These are phyloP conservation scores for Penicillium fimorum DNA, from an alignment of 495 filamentous ascomycete species.

Conservation along the genomic window DNA sequence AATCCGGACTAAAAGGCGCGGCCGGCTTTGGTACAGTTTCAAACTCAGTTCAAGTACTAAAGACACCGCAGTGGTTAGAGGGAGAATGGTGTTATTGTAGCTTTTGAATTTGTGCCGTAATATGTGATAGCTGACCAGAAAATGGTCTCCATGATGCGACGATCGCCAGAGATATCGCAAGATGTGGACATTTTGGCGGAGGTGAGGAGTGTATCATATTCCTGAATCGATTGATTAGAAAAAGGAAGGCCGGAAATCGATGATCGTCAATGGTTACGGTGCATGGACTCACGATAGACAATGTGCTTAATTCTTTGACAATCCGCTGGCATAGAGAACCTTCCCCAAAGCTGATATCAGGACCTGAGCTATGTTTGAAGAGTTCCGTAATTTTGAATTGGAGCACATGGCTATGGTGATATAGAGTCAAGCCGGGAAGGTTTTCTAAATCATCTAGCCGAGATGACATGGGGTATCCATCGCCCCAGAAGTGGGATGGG, in stretches of 20 bases:
- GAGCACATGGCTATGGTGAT: constrained; percentile 32
- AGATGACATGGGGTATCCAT: constrained; percentile 30
- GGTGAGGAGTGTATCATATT: constrained; percentile 29
- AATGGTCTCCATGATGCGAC: constrained; percentile 33
- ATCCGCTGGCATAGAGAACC: constrained; percentile 18
- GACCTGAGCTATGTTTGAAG: constrained; percentile 15
- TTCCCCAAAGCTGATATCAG: not conserved
- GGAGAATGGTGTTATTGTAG: constrained; percentile 10
- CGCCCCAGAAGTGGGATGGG: constrained; percentile 35
- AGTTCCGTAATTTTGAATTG: constrained; percentile 33
- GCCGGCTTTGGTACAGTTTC: constrained; percentile 32
- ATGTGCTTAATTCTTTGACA: constrained; percentile 21
- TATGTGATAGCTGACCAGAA: constrained; percentile 36
- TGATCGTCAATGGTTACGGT: not conserved
- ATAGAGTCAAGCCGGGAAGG: constrained; percentile 27
- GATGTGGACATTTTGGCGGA: constrained; percentile 21
- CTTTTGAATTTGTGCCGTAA: constrained; percentile 22
- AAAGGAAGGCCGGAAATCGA: not conserved
- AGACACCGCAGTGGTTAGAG: constrained; percentile 24
- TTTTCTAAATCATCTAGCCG: constrained; percentile 38
- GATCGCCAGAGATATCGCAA: constrained; percentile 22
- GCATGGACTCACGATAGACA: constrained; percentile 23
- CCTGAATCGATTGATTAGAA: constrained; percentile 14
- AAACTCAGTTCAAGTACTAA: constrained; percentile 28
- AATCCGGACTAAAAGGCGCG: constrained; percentile 31